Evolutionary conservation across 208 protist genomes (phyloP).

Genomic region (Acanthamoeba lenticulata): DNA sequence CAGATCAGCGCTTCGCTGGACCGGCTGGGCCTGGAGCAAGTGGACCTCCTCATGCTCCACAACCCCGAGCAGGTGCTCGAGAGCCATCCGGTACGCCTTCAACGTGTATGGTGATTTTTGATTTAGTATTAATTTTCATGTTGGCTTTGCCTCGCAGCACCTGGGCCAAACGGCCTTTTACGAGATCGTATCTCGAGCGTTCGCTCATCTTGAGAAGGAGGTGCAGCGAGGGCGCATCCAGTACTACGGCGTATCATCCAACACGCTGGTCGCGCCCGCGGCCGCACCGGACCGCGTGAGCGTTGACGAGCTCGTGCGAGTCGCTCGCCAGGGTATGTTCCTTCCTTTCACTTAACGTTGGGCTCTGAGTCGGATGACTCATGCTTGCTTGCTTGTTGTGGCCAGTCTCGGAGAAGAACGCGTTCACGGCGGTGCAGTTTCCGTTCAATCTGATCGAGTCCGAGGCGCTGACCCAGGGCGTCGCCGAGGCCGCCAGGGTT

Average conservation of each 20-base stretch:
- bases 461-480: background rate
- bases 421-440: background rate
- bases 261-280: background rate
- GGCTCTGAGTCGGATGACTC: too few species aligned
- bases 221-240: background rate
- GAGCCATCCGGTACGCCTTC: background rate
- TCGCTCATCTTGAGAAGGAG: background rate
- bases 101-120: too few species aligned
- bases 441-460: slow-evolving; percentile 28
- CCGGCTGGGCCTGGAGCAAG: background rate
- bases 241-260: slow-evolving; percentile 16
- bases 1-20: slow-evolving; percentile 15
- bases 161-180: background rate
- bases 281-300: background rate
- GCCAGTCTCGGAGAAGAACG: background rate
- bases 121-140: too few species aligned
- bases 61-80: slow-evolving; percentile 33
- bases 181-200: background rate
- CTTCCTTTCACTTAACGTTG: too few species aligned
- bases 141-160: too few species aligned
- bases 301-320: background rate
- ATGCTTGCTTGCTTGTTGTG: background rate
- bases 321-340: background rate
- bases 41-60: slow-evolving; percentile 21
- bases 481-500: background rate